Percentiles rank a stretch among this genome's conserved stretches.
phyloP scores from a whole-genome alignment of 2,329 filamentous ascomycete genomes.

The Parastagonospora nodorum region DNA sequence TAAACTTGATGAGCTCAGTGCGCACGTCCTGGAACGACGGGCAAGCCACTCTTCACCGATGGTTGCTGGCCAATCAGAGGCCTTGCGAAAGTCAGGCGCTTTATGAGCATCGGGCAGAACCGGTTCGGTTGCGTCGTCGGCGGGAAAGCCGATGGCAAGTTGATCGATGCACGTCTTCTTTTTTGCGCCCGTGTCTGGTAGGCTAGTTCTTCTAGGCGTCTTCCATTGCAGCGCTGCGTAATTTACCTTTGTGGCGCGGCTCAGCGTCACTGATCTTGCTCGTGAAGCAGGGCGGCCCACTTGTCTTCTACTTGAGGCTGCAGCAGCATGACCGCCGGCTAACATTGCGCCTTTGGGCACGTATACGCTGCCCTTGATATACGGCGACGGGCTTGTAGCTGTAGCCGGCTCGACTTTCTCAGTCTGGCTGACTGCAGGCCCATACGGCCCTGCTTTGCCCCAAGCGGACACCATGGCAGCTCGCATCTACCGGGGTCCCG shows the following conservation, averaged over 20 bases:
- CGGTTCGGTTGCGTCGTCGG: slow-evolving; percentile 14
- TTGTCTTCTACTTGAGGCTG: background rate
- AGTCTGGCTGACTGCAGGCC: slow-evolving; percentile 7
- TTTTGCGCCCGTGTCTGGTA: background rate
- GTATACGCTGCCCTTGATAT: background rate
- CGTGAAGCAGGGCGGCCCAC: no score
- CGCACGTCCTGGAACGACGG: background rate
- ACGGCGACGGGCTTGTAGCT: background rate
- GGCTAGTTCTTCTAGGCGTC: background rate
- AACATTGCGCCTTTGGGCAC: background rate
- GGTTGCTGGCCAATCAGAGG: slow-evolving; percentile 16
- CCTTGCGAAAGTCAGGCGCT: slow-evolving; percentile 15
- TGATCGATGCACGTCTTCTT: background rate
- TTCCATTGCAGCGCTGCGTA: background rate
- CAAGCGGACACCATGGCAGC: slow-evolving; percentile 4
- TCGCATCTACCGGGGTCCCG: slow-evolving; percentile 5
- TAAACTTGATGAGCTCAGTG: slow-evolving; percentile 19
- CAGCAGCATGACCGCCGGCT: background rate
- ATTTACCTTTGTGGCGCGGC: background rate
- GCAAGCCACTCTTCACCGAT: slow-evolving; percentile 1
- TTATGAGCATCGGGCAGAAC: slow-evolving; percentile 20
- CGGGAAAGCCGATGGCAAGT: background rate
- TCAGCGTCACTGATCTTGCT: no score
- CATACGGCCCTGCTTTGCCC: slow-evolving; percentile 13
- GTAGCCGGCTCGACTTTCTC: slow-evolving; percentile 3